Evolutionary conservation across 768 basidiomycete genomes (phyloP).

Genomic region (Pleurotus citrinopileatus): DNA sequence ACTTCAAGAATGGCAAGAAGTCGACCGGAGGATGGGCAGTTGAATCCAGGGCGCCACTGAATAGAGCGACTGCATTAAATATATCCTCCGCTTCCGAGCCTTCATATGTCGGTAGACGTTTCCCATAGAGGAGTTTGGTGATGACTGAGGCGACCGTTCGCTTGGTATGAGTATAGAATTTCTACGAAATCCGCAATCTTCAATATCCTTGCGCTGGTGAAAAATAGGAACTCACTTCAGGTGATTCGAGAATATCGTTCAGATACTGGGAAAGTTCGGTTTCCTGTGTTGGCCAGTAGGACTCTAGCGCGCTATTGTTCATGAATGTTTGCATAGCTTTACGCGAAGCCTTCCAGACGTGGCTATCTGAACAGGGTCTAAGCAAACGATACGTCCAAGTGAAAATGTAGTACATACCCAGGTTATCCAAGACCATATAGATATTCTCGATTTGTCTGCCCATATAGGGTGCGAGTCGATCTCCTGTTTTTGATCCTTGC

Average conservation of each 20-base stretch:
- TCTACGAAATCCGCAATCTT: slow-evolving; percentile 15
- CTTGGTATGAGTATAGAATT: slow-evolving; percentile 12
- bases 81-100: not conserved
- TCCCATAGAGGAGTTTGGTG: slow-evolving; percentile 15
- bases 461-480: slow-evolving; percentile 22
- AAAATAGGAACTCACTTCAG: slow-evolving; percentile 17
- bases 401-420: not conserved
- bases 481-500: slow-evolving; percentile 18
- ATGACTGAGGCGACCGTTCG: slow-evolving; percentile 17
- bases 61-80: not conserved
- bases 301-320: not conserved
- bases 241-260: slow-evolving; percentile 24
- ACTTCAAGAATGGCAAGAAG: slow-evolving; percentile 15
- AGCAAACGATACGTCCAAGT: too few relatives aligned
- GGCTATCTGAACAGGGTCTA: slow-evolving; percentile 17
- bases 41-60: slow-evolving; percentile 1
- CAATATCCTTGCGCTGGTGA: not conserved
- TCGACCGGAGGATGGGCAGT: slow-evolving; percentile 15
- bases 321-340: slow-evolving; percentile 16
- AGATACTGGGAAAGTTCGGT: slow-evolving; percentile 26
- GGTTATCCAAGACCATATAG: slow-evolving; percentile 16
- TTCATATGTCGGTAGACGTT: slow-evolving; percentile 14
- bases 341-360: slow-evolving; percentile 14
- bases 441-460: slow-evolving; percentile 18
- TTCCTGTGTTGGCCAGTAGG: not conserved